Percentiles rank a stretch among this genome's conserved stretches.
Conservation (phyloP, 1,284 basidiomycete genomes). For the Trichosporon coremiiforme region DNA sequence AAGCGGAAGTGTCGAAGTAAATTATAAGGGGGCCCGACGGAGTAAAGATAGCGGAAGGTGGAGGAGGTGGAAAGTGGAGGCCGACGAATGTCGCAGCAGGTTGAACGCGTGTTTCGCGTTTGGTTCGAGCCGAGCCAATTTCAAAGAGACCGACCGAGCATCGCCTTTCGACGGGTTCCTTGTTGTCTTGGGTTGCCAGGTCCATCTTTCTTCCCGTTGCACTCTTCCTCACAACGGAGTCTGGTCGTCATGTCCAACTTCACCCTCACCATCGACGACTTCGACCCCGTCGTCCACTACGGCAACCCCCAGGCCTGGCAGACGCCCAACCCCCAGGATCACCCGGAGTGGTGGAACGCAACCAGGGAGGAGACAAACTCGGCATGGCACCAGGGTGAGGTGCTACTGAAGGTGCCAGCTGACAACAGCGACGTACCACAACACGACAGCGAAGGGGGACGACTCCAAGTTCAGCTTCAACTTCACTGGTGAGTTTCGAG, state of each 20-base stretch:
- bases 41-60: background rate
- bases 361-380: constrained; percentile 41
- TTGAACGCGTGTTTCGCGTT: background rate
- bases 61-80: constrained; percentile 15
- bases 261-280: constrained; percentile 56
- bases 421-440: constrained; percentile 51
- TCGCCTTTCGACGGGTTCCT: too few relatives aligned
- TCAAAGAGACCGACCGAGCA: background rate
- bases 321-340: constrained; percentile 53
- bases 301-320: constrained; percentile 46
- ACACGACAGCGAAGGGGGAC: constrained; percentile 40
- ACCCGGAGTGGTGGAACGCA: constrained; percentile 51
- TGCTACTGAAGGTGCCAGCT: constrained; percentile 16
- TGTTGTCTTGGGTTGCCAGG: background rate
- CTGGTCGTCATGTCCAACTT: constrained; percentile 21
- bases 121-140: background rate
- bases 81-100: background rate
- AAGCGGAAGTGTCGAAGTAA: too few relatives aligned
- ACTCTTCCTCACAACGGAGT: constrained; percentile 1
- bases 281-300: constrained; percentile 53
- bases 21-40: background rate
- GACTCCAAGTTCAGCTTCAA: constrained; percentile 38
- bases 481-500: constrained; percentile 41
- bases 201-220: constrained; percentile 16
- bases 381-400: constrained; percentile 53